Evolutionary conservation across 208 protist species (phyloP).

Genomic region (Acanthamoeba culbertsoni): DNA sequence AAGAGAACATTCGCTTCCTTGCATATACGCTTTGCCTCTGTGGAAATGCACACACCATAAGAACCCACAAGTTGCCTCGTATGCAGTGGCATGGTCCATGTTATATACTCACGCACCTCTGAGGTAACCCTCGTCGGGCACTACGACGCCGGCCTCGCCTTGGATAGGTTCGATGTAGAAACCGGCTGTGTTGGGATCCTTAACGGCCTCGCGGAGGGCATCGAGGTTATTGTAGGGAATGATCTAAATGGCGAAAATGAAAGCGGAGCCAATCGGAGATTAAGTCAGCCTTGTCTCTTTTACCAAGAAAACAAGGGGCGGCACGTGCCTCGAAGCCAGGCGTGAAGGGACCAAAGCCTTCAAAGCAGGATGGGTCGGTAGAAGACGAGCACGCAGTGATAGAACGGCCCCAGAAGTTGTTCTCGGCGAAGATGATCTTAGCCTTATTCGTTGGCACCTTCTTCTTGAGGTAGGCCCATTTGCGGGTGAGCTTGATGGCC

Average conservation of each 20-base stretch:
- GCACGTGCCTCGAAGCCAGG: constrained; percentile 78
- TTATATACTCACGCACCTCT: background rate
- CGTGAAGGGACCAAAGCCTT: constrained; percentile 86
- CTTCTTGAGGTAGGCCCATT: constrained; percentile 91
- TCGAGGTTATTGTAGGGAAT: constrained; percentile 67
- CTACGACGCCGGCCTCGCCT: constrained; percentile 91
- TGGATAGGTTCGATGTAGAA: constrained; percentile 95
- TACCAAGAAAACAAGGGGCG: too few relatives aligned
- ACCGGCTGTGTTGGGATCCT: constrained; percentile 72
- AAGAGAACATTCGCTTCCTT: constrained; percentile 89
- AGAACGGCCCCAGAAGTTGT: constrained; percentile 91
- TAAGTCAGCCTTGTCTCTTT: background rate
- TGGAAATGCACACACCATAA: background rate
- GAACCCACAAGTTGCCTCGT: constrained; percentile 17
- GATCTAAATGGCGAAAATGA: background rate
- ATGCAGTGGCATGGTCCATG: background rate
- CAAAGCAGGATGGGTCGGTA: constrained; percentile 80
- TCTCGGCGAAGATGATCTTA: constrained; percentile 72
- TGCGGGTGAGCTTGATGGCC: constrained; percentile 90
- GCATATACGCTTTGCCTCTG: constrained; percentile 78
- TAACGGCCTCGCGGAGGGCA: background rate
- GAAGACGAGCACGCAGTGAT: constrained; percentile 85
- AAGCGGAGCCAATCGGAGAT: background rate
- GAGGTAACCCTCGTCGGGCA: constrained; percentile 88
- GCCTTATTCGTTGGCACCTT: constrained; percentile 83